These are phyloP conservation scores for Cladorrhinum samala DNA, from an alignment of 495 filamentous ascomycete genomes.

Conservation along the genomic window DNA sequence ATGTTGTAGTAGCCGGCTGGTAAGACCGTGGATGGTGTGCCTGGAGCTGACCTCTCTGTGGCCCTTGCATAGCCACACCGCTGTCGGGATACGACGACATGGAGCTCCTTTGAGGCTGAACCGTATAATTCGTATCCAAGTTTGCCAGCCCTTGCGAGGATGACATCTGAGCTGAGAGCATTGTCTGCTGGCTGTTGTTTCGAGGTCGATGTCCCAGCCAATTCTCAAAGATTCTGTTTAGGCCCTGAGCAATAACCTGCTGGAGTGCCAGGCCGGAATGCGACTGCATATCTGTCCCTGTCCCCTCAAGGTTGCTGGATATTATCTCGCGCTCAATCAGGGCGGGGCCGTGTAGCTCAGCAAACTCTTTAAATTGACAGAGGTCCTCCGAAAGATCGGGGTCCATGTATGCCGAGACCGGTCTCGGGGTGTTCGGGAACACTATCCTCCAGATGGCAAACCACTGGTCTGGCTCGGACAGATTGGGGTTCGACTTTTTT, in stretches of 20 bases:
- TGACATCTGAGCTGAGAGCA: background rate
- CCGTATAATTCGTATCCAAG: background rate
- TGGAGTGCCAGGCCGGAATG: too few relatives aligned
- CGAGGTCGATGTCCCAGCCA: background rate
- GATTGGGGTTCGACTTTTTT: conserved; percentile 1
- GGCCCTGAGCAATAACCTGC: background rate
- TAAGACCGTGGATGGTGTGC: background rate
- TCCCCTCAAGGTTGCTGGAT: background rate
- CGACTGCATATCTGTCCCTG: too few relatives aligned
- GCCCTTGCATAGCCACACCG: background rate
- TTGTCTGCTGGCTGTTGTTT: background rate
- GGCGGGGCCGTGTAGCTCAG: background rate
- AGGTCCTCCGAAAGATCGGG: conserved; percentile 15
- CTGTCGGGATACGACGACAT: too few relatives aligned
- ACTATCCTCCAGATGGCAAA: conserved; percentile 20
- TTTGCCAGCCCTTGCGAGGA: background rate
- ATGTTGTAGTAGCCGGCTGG: background rate
- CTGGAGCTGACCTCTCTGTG: background rate
- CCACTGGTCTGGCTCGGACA: conserved; percentile 13
- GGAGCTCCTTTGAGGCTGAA: background rate
- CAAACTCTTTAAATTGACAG: conserved; percentile 9
- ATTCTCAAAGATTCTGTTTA: background rate
- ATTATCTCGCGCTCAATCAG: background rate
- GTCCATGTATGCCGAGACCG: conserved; percentile 13
- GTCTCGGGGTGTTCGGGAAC: conserved; percentile 11